These are phyloP conservation scores for Akanthomyces lecanii DNA, from an alignment of 2,329 filamentous ascomycete genomes.

Conservation along the genomic window DNA sequence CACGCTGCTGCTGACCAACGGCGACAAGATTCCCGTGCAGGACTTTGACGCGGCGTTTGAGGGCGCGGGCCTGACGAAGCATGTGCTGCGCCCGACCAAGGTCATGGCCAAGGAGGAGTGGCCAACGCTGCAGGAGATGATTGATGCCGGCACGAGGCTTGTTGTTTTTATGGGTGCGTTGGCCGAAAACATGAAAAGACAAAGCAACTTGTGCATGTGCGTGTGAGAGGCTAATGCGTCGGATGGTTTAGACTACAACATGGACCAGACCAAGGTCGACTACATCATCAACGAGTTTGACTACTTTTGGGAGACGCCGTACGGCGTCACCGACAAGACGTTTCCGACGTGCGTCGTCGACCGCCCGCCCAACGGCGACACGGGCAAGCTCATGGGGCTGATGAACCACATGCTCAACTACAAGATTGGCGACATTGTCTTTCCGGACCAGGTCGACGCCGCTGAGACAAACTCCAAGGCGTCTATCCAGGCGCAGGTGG, in stretches of 20 bases:
- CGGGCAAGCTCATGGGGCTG: constrained; percentile 40
- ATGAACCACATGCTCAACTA: constrained; percentile 35
- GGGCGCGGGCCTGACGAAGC: constrained; percentile 50
- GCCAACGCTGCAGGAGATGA: constrained; percentile 67
- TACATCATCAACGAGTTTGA: constrained; percentile 62
- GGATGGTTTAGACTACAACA: constrained; percentile 52
- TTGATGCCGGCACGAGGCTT: constrained; percentile 58
- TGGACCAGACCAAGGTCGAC: constrained; percentile 45
- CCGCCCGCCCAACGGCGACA: constrained; percentile 47
- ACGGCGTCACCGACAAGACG: constrained; percentile 53
- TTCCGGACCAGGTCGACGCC: constrained; percentile 31
- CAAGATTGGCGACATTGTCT: constrained; percentile 28
- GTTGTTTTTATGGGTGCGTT: constrained; percentile 64
- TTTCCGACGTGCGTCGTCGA: constrained; percentile 64
- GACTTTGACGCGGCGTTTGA: constrained; percentile 53
- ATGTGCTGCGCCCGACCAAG: constrained; percentile 49
- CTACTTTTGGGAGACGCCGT: constrained; percentile 70
- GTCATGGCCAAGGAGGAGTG: constrained; percentile 46
- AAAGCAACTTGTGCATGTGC: not conserved
- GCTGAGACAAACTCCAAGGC: constrained; percentile 32
- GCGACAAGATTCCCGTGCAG: constrained; percentile 51
- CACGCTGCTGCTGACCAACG: constrained; percentile 60
- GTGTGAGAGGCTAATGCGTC: not conserved
- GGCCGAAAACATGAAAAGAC: too few species aligned
- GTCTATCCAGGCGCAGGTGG: constrained; percentile 28